phyloP scores from a whole-genome alignment of 768 basidiomycete species.

The Boletus eberwhitei region DNA sequence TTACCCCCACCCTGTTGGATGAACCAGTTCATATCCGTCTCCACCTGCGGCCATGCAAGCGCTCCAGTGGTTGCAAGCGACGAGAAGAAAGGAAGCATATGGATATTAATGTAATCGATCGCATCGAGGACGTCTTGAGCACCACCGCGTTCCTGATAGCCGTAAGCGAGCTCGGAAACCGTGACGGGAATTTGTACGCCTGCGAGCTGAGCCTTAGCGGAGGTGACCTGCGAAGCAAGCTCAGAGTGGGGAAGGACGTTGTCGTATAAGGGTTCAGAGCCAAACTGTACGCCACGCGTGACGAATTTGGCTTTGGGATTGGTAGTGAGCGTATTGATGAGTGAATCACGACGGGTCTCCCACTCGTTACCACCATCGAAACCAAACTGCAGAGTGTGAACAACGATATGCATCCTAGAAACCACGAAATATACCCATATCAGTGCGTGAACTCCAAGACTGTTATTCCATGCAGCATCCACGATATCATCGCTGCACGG shows the following conservation, averaged over 20 bases:
- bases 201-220: slow-evolving; percentile 47
- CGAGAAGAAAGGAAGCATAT: slow-evolving; percentile 70
- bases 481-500: slow-evolving; percentile 51
- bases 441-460: slow-evolving; percentile 69
- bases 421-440: slow-evolving; percentile 57
- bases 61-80: slow-evolving; percentile 38
- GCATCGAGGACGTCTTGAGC: slow-evolving; percentile 54
- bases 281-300: slow-evolving; percentile 65
- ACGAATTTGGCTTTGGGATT: slow-evolving; percentile 64
- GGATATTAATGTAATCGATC: slow-evolving; percentile 61
- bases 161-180: slow-evolving; percentile 63
- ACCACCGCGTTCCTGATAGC: slow-evolving; percentile 51
- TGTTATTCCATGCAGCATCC: slow-evolving; percentile 63
- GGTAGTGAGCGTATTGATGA: slow-evolving; percentile 50
- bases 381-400: slow-evolving; percentile 31
- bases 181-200: slow-evolving; percentile 63
- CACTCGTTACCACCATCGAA: slow-evolving; percentile 44
- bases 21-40: slow-evolving; percentile 64
- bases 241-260: slow-evolving; percentile 44
- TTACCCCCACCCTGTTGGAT: slow-evolving; percentile 59
- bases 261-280: slow-evolving; percentile 68
- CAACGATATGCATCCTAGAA: neutral
- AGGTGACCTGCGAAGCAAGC: slow-evolving; percentile 50
- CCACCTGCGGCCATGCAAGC: slow-evolving; percentile 60
- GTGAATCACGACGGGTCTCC: slow-evolving; percentile 49